Evolutionary conservation across 805 yeast species (phyloP).

Genomic region (Pichia scutulata): DNA sequence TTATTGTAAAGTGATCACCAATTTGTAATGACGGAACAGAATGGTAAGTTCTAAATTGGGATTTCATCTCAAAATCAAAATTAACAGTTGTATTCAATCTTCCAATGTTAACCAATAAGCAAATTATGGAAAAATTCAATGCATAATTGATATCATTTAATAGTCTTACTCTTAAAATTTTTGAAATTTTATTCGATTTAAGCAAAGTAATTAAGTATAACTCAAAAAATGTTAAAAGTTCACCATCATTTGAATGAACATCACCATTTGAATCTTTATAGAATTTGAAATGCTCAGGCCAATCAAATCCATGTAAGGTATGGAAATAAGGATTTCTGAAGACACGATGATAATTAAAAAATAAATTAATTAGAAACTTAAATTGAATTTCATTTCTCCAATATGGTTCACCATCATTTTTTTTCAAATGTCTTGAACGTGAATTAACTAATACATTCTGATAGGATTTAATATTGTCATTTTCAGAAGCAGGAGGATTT

Average conservation of each 20-base stretch:
- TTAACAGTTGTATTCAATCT: slow-evolving; percentile 92
- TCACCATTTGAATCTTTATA: slow-evolving; percentile 21
- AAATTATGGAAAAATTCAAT: slow-evolving; percentile 32
- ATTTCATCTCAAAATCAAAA: slow-evolving; percentile 91
- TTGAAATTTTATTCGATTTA: slow-evolving; percentile 75
- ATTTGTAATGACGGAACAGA: slow-evolving; percentile 87
- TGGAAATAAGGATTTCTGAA: slow-evolving; percentile 56
- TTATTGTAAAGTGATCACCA: slow-evolving; percentile 35
- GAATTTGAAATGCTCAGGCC: slow-evolving; percentile 27
- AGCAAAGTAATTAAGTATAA: slow-evolving; percentile 76
- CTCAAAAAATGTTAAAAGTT: slow-evolving; percentile 70
- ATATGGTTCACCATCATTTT: slow-evolving; percentile 86
- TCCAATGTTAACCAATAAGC: slow-evolving; percentile 84
- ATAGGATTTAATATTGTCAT: slow-evolving; percentile 18
- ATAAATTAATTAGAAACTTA: slow-evolving; percentile 59
- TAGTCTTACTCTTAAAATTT: slow-evolving; percentile 71
- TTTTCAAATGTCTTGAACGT: slow-evolving; percentile 58
- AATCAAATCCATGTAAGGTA: slow-evolving; percentile 29
- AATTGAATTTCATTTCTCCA: slow-evolving; percentile 85
- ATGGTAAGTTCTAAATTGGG: slow-evolving; percentile 87
- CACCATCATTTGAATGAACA: slow-evolving; percentile 23
- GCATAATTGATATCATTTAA: slow-evolving; percentile 44
- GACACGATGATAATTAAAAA: slow-evolving; percentile 54
- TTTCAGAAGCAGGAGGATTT: not conserved
- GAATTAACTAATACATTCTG: slow-evolving; percentile 26